Evolutionary conservation across 805 yeast species (phyloP), one percentile per base, ranked within the genome.

Genomic region (Jamesozyma hellenica): DNA sequence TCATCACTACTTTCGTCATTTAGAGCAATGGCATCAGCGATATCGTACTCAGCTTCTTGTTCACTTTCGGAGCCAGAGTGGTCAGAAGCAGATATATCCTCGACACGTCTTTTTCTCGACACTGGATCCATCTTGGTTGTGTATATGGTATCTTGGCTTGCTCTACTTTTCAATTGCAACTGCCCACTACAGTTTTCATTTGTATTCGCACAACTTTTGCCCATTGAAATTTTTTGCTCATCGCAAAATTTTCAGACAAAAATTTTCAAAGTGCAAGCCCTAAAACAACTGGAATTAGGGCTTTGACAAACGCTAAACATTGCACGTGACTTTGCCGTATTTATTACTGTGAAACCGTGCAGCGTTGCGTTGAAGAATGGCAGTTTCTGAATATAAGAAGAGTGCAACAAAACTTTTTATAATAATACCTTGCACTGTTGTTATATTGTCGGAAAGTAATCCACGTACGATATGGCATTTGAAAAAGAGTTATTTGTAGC

Each of bases 401-500:
- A n/a, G n/a, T n/a, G n/a, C n/a, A n/a, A n/a, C n/a, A n/a, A n/a
- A n/a, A n/a, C n/a, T n/a, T n/a, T n/a, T n/a, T n/a, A n/a, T n/a
- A n/a, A n/a, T n/a, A n/a, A n/a, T n/a, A n/a, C n/a, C n/a, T n/a
- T n/a, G n/a, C n/a, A n/a, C n/a, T n/a, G n/a, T n/a, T n/a, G n/a
- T n/a, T n/a, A n/a, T n/a, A n/a, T n/a, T n/a, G 23, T 21, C 1
- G 15, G 18, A n/a, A 10, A 27, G 29, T 12, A n/a, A 4, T 18
- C 15, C 16, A 29, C n/a, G 18, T 9, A 11, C 32, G 10, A 14
- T n/a, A 61, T 61, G 64, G 47, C 65, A 12, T 83, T 75, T 58
- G 68, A 70, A 32, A 74, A 65, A 55, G 98, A 90, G 62, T 71
- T 81, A 18, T 65, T 71, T 41, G 73, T 90, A 34, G 98, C 97